Evolutionary conservation across 2,329 filamentous ascomycete genomes (phyloP), one percentile per base, ranked within the genome.

Genomic region (Aureobasidium sp.): DNA sequence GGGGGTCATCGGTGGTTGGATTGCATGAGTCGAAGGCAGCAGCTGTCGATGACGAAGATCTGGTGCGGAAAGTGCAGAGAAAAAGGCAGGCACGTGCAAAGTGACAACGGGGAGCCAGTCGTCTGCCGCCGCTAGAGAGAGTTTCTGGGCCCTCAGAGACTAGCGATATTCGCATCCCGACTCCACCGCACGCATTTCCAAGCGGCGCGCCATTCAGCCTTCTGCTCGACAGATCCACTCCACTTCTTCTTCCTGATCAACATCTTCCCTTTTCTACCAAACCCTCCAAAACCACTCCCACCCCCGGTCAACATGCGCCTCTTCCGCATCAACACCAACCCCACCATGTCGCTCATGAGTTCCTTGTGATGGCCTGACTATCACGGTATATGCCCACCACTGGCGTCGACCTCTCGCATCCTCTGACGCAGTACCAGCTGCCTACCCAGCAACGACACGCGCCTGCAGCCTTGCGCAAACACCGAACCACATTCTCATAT

Each of bases 311-410:
- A 59, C 55, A 59, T 59, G 55, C 55, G 42, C 30, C 44, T 59
- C 44, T n/a, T 39, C 55, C 32, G 55, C 44, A 59, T 59, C 55
- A 39, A 48, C 42, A 30, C 25, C 44, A 21, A 13, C 55, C 55
- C 42, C 55, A 48, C 55, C 55, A 59, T 57, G 53, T 30, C 44
- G 42, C 42, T 37, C 44, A 37, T 34, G 30, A 27, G 25, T 32
- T 59, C 44, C 55, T 59, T 44, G 55, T 59, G 55, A 59, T 59
- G 42, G 54, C 41, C 42, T 59, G 53, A 59, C 32, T 36, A 34
- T 37, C 42, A 59, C 42, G 55, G 55, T 59, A 49, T 32, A 44
- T 39, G 42, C 30, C 29, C 30, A 44, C 37, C 21, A 32, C 21
- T 21, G 30, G 7, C 55, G 3, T 29, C 37, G 30, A 32, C 42